phyloP scores from a whole-genome alignment of 139 green algal species.

The Chlamydomonas sphaeroides region DNA sequence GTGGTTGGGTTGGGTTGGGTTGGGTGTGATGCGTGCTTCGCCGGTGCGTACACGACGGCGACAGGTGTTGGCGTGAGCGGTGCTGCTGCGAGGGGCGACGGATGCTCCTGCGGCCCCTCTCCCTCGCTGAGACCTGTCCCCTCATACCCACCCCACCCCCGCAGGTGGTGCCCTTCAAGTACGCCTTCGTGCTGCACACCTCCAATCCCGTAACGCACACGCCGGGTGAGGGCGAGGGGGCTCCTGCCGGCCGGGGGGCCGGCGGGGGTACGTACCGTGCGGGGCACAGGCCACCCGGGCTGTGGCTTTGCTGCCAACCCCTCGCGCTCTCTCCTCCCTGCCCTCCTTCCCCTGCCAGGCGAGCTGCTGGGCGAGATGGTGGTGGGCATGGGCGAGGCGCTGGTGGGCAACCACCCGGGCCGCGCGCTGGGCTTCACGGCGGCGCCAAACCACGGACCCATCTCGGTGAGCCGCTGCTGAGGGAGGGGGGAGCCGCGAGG shows the following conservation, averaged over 20 bases:
- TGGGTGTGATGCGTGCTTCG: too few species aligned
- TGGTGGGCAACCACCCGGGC: constrained; percentile 87
- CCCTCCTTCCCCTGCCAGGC: background rate
- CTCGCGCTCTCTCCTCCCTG: constrained; percentile 60
- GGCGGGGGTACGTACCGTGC: too few species aligned
- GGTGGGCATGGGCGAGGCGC: constrained; percentile 84
- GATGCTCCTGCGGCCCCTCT: too few species aligned
- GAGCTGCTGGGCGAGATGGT: constrained; percentile 85
- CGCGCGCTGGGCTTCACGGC: constrained; percentile 22
- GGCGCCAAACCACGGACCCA: too few species aligned
- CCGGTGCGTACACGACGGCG: too few species aligned
- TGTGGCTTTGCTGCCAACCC: too few species aligned
- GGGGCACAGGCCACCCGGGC: too few species aligned
- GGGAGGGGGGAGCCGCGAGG: background rate
- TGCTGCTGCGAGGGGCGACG: too few species aligned
- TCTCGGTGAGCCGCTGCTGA: too few species aligned
- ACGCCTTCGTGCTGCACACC: constrained; percentile 96
- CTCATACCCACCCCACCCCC: constrained; percentile 4
- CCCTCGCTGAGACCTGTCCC: too few species aligned
- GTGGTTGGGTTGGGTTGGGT: background rate
- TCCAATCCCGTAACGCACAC: constrained; percentile 78
- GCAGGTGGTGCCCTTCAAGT: constrained; percentile 79
- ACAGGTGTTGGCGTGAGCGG: too few species aligned
- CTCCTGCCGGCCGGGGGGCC: constrained; percentile 78
- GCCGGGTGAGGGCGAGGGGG: constrained; percentile 62